These are phyloP conservation scores for Ceriops zippeliana DNA, from an alignment of 345 rosid genomes.

Conservation along the genomic window DNA sequence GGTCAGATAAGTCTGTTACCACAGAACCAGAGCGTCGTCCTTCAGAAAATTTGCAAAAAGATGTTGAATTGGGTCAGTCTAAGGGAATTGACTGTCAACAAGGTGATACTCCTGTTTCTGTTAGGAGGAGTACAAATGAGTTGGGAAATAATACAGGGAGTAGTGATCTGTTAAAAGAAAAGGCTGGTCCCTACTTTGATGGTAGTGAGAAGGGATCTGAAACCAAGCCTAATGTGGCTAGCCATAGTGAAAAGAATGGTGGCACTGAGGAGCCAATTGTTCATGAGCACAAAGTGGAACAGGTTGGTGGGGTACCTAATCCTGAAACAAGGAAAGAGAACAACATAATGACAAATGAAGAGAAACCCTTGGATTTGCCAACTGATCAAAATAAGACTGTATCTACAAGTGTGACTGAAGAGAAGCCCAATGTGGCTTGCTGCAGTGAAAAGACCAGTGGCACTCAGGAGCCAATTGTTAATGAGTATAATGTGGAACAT, in stretches of 20 bases:
- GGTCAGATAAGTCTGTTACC: constrained; percentile 33
- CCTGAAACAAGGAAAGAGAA: constrained; percentile 35
- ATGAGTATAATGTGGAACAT: constrained; percentile 35
- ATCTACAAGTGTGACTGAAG: constrained; percentile 35
- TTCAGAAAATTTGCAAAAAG: constrained; percentile 36
- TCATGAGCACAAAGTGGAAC: constrained; percentile 37
- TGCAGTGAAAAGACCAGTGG: constrained; percentile 31
- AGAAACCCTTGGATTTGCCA: constrained; percentile 37
- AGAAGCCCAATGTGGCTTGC: constrained; percentile 26
- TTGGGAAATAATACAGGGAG: constrained; percentile 35
- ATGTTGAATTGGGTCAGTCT: constrained; percentile 36
- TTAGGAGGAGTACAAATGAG: constrained; percentile 34
- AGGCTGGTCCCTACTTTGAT: constrained; percentile 30
- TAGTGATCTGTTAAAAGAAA: constrained; percentile 38
- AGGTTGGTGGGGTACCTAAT: constrained; percentile 34
- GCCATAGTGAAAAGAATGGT: constrained; percentile 31
- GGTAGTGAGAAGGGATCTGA: constrained; percentile 39
- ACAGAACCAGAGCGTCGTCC: constrained; percentile 39
- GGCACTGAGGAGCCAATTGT: constrained; percentile 30
- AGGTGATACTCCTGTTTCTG: constrained; percentile 35
- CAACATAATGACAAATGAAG: constrained; percentile 38
- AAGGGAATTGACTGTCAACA: constrained; percentile 28
- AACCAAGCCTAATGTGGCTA: constrained; percentile 18
- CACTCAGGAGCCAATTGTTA: constrained; percentile 30
- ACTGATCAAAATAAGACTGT: constrained; percentile 43